These are phyloP conservation scores for Paecilomyces dactylethromorphus DNA, from an alignment of 2,329 filamentous ascomycete genomes.

Conservation along the genomic window DNA sequence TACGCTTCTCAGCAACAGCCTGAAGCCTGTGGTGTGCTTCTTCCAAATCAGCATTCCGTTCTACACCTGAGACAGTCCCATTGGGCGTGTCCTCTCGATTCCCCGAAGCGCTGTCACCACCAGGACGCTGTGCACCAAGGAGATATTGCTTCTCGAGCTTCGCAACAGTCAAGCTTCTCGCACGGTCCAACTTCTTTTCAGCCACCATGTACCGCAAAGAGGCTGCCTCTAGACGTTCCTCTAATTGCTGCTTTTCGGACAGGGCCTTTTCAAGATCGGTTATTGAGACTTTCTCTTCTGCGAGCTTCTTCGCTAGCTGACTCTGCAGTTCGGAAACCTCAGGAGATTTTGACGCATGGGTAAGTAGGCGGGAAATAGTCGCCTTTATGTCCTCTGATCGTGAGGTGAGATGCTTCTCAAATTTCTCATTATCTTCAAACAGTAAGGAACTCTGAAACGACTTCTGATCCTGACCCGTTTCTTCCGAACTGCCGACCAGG, in stretches of 20 bases:
- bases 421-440: conserved; percentile 52
- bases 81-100: conserved; percentile 49
- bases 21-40: conserved; percentile 70
- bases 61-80: conserved; percentile 46
- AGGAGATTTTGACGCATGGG: conserved; percentile 41
- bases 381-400: conserved; percentile 71
- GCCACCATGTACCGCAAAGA: conserved; percentile 90
- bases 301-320: conserved; percentile 67
- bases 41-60: conserved; percentile 62
- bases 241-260: conserved; percentile 75
- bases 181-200: conserved; percentile 86
- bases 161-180: conserved; percentile 80
- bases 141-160: conserved; percentile 88
- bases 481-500: conserved; percentile 24
- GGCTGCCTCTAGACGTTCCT: conserved; percentile 79
- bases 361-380: conserved; percentile 64
- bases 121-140: conserved; percentile 52
- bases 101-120: conserved; percentile 41
- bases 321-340: conserved; percentile 67
- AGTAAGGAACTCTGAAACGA: conserved; percentile 48
- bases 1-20: conserved; percentile 73
- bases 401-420: conserved; percentile 72
- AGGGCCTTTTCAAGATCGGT: conserved; percentile 69
- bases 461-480: conserved; percentile 19
- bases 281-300: conserved; percentile 73